Base-by-base conservation (phyloP, 108 stramenopile genomes). In the Cyclostephanos tholiformis region DNA sequence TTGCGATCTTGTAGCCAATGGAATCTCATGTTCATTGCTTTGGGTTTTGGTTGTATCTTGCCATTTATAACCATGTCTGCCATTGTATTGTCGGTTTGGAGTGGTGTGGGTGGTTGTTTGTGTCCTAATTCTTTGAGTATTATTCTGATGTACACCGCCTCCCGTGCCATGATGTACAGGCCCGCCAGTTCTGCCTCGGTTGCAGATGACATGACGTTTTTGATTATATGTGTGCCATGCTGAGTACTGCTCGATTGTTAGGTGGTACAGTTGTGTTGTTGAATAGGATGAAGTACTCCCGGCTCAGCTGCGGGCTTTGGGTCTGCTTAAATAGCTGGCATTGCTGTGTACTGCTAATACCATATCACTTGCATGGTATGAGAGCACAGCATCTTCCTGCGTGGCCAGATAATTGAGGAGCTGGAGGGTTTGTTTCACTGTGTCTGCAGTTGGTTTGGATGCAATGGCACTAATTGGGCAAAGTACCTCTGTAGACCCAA, bases 331-430 rank as follows among this genome's bases (percentile, higher is more conserved):
- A 53, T 86, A 86, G 52, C 70, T 50, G 30, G 76, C 75, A 56
- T 84, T 69, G 72, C 56, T 64, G 38, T 80, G 49, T 52, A 79
- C 56, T 16, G 27, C 19, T n/a, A 84, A 63, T 26, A 61, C 35
- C 85, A 86, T 82, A 65, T 69, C 76, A 20, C 76, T 77, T 68
- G 67, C 62, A 16, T 61, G 32, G 65, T 76, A 82, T 2, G 72
- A 56, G 13, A 86, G 29, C 6, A 56, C 75, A 70, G 82, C 82
- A 36, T 80, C 57, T 17, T 81, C 81, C 53, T 86, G 69, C 29
- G 85, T 68, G 29, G 81, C 76, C 2, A 65, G 53, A 49, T 85
- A 85, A 50, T 85, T 67, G 0, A 85, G 72, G 20, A 85, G 53
- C 41, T 72, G 60, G 35, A 14, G 74, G 71, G 25, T 76, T 63